These are phyloP conservation scores for Debaryomycetaceae sp. DNA, from an alignment of 1,139 yeast genomes.

Conservation along the genomic window DNA sequence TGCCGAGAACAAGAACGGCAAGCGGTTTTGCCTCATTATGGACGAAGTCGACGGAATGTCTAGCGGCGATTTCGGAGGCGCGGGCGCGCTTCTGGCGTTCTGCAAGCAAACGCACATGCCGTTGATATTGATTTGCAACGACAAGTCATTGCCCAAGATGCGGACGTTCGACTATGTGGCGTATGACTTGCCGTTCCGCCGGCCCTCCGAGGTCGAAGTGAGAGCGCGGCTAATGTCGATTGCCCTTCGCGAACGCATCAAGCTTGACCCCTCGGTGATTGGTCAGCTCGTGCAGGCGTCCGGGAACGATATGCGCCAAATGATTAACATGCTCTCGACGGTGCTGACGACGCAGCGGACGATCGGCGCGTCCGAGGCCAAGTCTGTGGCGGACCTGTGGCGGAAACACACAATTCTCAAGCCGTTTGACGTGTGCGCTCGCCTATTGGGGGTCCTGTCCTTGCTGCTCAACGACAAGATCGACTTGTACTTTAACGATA, in stretches of 20 bases:
- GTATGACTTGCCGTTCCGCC: slow-evolving; percentile 70
- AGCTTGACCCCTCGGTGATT: slow-evolving; percentile 68
- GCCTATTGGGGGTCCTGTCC: slow-evolving; percentile 46
- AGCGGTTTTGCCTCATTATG: slow-evolving; percentile 71
- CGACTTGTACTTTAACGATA: slow-evolving; percentile 86
- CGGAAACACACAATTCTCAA: slow-evolving; percentile 83
- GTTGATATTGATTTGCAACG: slow-evolving; percentile 87
- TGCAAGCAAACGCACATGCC: slow-evolving; percentile 85
- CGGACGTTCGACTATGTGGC: slow-evolving; percentile 88
- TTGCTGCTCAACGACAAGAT: slow-evolving; percentile 71
- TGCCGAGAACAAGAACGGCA: slow-evolving; percentile 21
- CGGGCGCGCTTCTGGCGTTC: slow-evolving; percentile 84
- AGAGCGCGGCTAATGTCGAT: slow-evolving; percentile 82
- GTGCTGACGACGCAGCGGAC: slow-evolving; percentile 61
- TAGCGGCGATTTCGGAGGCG: slow-evolving; percentile 98
- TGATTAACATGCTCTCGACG: slow-evolving; percentile 79
- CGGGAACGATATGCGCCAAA: slow-evolving; percentile 86
- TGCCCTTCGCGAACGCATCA: slow-evolving; percentile 74
- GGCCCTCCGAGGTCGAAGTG: slow-evolving; percentile 79
- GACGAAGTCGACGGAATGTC: slow-evolving; percentile 99
- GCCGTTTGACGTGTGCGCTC: slow-evolving; percentile 85
- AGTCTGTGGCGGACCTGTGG: slow-evolving; percentile 60
- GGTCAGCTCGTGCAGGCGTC: slow-evolving; percentile 83
- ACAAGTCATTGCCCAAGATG: slow-evolving; percentile 87
- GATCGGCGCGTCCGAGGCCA: slow-evolving; percentile 41